phyloP scores from a whole-genome alignment of 495 filamentous ascomycete genomes.

The Hyaloscypha hepaticicola region DNA sequence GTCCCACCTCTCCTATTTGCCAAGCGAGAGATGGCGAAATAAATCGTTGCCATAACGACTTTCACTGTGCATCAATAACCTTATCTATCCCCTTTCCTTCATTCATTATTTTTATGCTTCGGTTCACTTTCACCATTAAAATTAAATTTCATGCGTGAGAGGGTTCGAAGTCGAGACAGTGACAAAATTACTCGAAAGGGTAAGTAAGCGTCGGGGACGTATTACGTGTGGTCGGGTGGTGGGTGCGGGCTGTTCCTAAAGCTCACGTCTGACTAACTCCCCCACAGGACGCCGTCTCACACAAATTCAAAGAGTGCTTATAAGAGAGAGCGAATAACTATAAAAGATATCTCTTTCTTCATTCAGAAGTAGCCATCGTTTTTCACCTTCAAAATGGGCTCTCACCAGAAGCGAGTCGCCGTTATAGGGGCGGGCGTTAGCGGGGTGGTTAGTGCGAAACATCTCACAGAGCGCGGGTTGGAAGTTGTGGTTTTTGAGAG shows the following conservation, averaged over 20 bases:
- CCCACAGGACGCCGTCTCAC: background rate
- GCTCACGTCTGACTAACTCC: background rate
- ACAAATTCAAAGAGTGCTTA: no score
- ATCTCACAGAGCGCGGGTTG: slow-evolving; percentile 58
- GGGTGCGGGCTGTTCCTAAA: background rate
- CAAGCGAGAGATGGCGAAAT: slow-evolving; percentile 6
- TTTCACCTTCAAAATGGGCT: slow-evolving; percentile 3
- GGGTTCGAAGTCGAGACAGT: background rate
- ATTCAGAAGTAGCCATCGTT: background rate
- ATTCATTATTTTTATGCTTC: background rate
- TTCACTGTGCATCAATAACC: background rate
- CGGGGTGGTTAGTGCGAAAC: slow-evolving; percentile 61
- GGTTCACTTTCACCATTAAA: background rate
- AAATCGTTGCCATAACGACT: background rate
- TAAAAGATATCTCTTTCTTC: background rate
- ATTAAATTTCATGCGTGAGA: background rate
- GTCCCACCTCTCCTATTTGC: background rate
- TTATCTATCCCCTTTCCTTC: background rate
- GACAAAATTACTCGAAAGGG: background rate
- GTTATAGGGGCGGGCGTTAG: slow-evolving; percentile 72
- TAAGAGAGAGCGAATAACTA: no score
- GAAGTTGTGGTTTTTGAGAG: slow-evolving; percentile 66
- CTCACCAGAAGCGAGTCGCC: slow-evolving; percentile 49
- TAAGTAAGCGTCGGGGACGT: background rate
- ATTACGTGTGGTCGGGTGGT: background rate